Percentiles rank a stretch among this genome's conserved stretches.
These are phyloP conservation scores for Beauveria varroae DNA, from an alignment of 2,329 filamentous ascomycete species.

Conservation along the genomic window DNA sequence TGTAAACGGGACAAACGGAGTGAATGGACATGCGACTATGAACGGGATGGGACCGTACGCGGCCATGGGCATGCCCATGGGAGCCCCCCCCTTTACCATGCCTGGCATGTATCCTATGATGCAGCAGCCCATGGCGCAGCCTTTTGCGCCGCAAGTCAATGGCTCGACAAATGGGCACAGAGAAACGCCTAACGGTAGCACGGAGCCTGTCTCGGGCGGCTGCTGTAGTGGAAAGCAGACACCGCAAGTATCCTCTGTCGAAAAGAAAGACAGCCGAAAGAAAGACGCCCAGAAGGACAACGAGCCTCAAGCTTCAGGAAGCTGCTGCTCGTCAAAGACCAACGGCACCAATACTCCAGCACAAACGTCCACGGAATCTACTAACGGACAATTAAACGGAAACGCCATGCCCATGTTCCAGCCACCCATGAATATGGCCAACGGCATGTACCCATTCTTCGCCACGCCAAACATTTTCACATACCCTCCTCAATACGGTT, in stretches of 20 bases:
- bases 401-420: slow-evolving; percentile 27
- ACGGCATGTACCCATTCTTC: slow-evolving; percentile 33
- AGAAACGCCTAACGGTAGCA: slow-evolving; percentile 4
- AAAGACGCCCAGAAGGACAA: slow-evolving; percentile 1
- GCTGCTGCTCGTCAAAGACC: slow-evolving; percentile 32
- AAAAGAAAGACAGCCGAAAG: background rate
- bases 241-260: background rate
- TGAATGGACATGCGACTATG: slow-evolving; percentile 10
- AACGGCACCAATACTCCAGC: background rate
- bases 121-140: slow-evolving; percentile 21
- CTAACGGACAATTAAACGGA: slow-evolving; percentile 19
- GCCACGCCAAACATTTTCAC: slow-evolving; percentile 40
- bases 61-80: slow-evolving; percentile 21
- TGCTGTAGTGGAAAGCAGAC: slow-evolving; percentile 17
- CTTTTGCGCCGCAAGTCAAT: slow-evolving; percentile 17
- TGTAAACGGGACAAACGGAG: slow-evolving; percentile 10
- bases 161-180: slow-evolving; percentile 18
- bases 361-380: slow-evolving; percentile 17
- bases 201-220: slow-evolving; percentile 13
- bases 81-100: slow-evolving; percentile 19
- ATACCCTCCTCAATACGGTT: slow-evolving; percentile 47
- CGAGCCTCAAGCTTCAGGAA: slow-evolving; percentile 15
- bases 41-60: slow-evolving; percentile 21
- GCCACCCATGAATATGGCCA: slow-evolving; percentile 27
- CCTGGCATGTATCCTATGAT: slow-evolving; percentile 26